Conservation (phyloP, 2,329 filamentous ascomycete genomes). For the Colletotrichum acutatum region DNA sequence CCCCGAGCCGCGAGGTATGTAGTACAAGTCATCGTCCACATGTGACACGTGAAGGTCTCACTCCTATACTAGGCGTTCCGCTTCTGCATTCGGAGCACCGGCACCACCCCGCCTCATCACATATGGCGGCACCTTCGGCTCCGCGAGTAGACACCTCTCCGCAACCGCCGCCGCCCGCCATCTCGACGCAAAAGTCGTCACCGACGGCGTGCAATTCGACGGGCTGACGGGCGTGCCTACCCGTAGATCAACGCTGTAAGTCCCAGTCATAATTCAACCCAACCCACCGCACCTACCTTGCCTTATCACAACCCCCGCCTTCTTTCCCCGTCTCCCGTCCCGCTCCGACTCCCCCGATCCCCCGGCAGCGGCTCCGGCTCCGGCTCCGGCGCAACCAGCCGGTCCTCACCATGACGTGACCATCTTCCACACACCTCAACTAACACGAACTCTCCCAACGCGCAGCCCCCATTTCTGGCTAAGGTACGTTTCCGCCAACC, state of each 20-base stretch:
- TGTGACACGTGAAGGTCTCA: slow-evolving; percentile 22
- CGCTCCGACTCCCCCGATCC: no score
- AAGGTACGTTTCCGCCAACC: slow-evolving; percentile 24
- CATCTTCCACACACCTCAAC: background rate
- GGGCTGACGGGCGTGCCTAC: background rate
- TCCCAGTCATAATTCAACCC: background rate
- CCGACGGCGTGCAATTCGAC: slow-evolving; percentile 26
- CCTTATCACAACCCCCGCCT: no score
- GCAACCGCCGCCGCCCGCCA: slow-evolving; percentile 12
- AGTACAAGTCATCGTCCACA: background rate
- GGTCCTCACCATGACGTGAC: background rate
- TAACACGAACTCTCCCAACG: background rate
- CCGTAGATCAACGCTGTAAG: slow-evolving; percentile 35
- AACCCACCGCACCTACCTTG: no score
- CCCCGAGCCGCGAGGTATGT: slow-evolving; percentile 28
- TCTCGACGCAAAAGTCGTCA: background rate
- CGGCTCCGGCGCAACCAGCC: background rate
- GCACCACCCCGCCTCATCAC: slow-evolving; percentile 2
- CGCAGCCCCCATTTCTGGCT: slow-evolving; percentile 37
- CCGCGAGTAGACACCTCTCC: slow-evolving; percentile 12
- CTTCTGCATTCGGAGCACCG: slow-evolving; percentile 11
- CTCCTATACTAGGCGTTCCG: slow-evolving; percentile 15
- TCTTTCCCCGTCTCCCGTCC: background rate
- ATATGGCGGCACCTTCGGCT: background rate
- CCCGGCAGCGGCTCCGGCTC: background rate